Evolutionary conservation across 1,284 basidiomycete genomes (phyloP).

Genomic region (Rhizoctonia solani): DNA sequence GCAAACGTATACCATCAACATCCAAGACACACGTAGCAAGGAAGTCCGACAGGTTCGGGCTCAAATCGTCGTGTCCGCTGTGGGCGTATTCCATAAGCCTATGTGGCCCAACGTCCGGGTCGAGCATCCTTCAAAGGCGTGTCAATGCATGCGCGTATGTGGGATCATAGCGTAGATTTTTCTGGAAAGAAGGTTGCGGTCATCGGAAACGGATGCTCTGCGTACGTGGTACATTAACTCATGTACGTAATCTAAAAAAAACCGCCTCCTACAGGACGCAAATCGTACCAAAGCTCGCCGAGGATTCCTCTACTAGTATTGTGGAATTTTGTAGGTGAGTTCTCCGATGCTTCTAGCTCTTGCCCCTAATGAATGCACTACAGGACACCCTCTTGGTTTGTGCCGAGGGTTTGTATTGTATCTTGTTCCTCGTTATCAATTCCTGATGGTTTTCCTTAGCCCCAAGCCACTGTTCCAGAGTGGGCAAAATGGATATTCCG

Average conservation of each 20-base stretch:
- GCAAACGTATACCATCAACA: constrained; percentile 23
- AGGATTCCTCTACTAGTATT: constrained; percentile 2
- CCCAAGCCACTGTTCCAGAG: not conserved
- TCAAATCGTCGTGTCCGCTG: constrained; percentile 31
- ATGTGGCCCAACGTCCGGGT: constrained; percentile 31
- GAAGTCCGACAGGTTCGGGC: constrained; percentile 30
- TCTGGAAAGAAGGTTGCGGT: constrained; percentile 15
- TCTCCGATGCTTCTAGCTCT: not conserved
- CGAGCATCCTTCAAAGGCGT: constrained; percentile 13
- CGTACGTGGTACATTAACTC: not conserved
- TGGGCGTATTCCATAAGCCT: constrained; percentile 29
- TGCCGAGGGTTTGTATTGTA: not conserved
- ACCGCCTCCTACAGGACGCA: constrained; percentile 16
- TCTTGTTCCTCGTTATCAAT: not conserved
- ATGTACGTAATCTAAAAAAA: not conserved
- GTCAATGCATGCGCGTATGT: constrained; percentile 30
- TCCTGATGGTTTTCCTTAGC: not conserved
- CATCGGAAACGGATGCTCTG: constrained; percentile 26
- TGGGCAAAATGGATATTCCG: constrained; percentile 47
- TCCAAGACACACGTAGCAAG: constrained; percentile 28
- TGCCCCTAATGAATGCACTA: not conserved
- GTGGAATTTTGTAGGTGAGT: constrained; percentile 23
- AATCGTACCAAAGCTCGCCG: constrained; percentile 4
- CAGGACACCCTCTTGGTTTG: constrained; percentile 25
- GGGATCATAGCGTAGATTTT: constrained; percentile 28